A percentile compares a stretch with the other conserved stretches of the same genome.
Conservation (phyloP, 768 basidiomycete genomes). For the Pulveroboletus frians region DNA sequence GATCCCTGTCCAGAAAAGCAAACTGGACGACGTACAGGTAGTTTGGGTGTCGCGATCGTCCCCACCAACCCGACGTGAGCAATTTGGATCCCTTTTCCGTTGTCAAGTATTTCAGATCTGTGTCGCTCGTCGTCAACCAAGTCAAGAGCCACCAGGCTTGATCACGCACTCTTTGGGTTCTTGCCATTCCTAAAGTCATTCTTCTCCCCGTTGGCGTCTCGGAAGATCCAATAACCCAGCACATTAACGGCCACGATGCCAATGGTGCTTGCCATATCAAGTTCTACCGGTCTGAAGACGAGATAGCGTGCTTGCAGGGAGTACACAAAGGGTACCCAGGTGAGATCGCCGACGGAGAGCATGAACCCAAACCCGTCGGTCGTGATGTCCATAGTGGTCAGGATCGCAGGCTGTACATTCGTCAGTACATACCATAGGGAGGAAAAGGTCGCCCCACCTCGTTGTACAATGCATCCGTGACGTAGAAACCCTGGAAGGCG, state of each 20-base stretch:
- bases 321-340: constrained; percentile 95
- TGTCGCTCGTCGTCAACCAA: constrained; percentile 1
- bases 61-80: constrained; percentile 98
- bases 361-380: constrained; percentile 99
- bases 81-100: constrained; percentile 87
- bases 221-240: constrained; percentile 88
- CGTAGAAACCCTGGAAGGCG: constrained; percentile 82
- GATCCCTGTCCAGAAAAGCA: not conserved
- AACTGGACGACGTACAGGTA: constrained; percentile 55
- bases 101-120: constrained; percentile 73
- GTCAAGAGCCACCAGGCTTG: not conserved
- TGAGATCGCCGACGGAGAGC: constrained; percentile 87
- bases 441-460: constrained; percentile 51
- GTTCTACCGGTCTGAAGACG: constrained; percentile 79
- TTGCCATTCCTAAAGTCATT: constrained; percentile 90
- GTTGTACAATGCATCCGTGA: constrained; percentile 81
- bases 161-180: constrained; percentile 79
- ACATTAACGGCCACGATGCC: constrained; percentile 61
- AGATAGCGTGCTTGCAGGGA: constrained; percentile 92
- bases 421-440: not conserved
- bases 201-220: constrained; percentile 86
- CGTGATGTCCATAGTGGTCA: constrained; percentile 97
- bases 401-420: constrained; percentile 61
- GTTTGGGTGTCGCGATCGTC: constrained; percentile 86
- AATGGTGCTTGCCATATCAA: constrained; percentile 53